These are phyloP conservation scores for Mortierella sp. DNA, from an alignment of 371 early-diverging fungal genomes.

Conservation along the genomic window DNA sequence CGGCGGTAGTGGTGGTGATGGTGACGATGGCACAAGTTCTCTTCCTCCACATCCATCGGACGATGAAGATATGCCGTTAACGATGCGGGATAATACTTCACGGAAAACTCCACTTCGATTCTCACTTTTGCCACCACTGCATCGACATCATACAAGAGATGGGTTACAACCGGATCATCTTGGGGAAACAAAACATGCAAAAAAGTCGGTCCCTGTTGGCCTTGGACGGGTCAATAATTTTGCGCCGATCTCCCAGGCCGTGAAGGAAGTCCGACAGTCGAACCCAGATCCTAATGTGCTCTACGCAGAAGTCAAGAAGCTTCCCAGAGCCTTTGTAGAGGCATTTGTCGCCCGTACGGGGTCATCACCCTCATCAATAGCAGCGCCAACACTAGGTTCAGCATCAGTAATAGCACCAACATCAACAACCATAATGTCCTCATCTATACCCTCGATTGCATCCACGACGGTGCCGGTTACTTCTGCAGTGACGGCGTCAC, in stretches of 20 bases:
- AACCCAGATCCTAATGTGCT: constrained; percentile 30
- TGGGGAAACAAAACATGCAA: too few species aligned
- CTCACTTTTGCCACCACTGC: not conserved
- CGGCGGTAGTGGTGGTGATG: too few species aligned
- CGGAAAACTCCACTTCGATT: not conserved
- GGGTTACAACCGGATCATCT: too few species aligned
- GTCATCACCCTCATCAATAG: not conserved
- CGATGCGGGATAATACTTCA: too few species aligned
- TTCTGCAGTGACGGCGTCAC: too few species aligned
- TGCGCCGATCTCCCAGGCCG: constrained; percentile 10
- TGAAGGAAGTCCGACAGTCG: constrained; percentile 20
- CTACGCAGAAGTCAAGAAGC: constrained; percentile 21
- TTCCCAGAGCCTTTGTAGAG: constrained; percentile 18
- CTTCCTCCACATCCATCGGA: too few species aligned
- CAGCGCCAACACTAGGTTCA: not conserved
- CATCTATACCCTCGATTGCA: not conserved
- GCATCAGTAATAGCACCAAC: not conserved
- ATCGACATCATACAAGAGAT: not conserved
- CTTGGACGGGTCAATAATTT: not conserved
- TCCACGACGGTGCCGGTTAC: not conserved
- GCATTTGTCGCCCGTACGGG: constrained; percentile 12
- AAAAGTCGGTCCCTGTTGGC: too few species aligned
- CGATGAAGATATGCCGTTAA: too few species aligned
- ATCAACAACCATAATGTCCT: too few species aligned
- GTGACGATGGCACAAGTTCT: too few species aligned